Conservation (phyloP, 495 filamentous ascomycete species). For the Podospora bellae-mahoneyi region DNA sequence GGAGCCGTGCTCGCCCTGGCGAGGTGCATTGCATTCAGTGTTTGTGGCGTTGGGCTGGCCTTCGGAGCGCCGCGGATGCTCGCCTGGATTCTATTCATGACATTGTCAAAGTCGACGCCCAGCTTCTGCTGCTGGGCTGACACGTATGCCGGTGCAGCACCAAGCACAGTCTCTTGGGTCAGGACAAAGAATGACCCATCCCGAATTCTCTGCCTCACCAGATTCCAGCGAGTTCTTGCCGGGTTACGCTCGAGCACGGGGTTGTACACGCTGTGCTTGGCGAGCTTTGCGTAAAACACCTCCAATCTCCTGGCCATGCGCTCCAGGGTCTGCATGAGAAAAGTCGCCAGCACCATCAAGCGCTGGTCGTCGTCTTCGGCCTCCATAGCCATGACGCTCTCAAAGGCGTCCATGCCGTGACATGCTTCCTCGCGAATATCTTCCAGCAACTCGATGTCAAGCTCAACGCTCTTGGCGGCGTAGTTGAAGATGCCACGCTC, state of each 20-base stretch:
- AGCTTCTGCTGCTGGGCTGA: slow-evolving; percentile 30
- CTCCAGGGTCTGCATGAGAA: slow-evolving; percentile 49
- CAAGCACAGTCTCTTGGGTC: slow-evolving; percentile 37
- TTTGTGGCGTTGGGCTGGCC: slow-evolving; percentile 26
- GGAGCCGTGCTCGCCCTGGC: slow-evolving; percentile 33
- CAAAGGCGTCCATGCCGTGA: slow-evolving; percentile 51
- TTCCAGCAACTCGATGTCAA: slow-evolving; percentile 48
- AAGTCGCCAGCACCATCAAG: slow-evolving; percentile 41
- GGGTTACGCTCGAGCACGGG: slow-evolving; percentile 49
- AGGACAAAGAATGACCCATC: slow-evolving; percentile 50
- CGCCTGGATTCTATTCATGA: slow-evolving; percentile 41
- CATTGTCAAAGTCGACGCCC: slow-evolving; percentile 41
- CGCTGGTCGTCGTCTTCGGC: slow-evolving; percentile 25
- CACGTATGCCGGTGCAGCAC: slow-evolving; percentile 31
- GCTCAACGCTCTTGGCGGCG: slow-evolving; percentile 44
- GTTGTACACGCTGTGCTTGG: slow-evolving; percentile 43
- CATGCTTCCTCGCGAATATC: slow-evolving; percentile 50
- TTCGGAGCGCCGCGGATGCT: slow-evolving; percentile 26
- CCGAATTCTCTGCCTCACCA: slow-evolving; percentile 41
- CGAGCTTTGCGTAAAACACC: slow-evolving; percentile 46
- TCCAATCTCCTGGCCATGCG: slow-evolving; percentile 47
- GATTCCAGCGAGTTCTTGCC: slow-evolving; percentile 45
- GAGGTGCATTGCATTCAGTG: slow-evolving; percentile 39
- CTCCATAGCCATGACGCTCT: slow-evolving; percentile 36
- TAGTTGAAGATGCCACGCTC: slow-evolving; percentile 48